Conservation (phyloP, 1,284 basidiomycete genomes). For the Ceratobasidium sp. region DNA sequence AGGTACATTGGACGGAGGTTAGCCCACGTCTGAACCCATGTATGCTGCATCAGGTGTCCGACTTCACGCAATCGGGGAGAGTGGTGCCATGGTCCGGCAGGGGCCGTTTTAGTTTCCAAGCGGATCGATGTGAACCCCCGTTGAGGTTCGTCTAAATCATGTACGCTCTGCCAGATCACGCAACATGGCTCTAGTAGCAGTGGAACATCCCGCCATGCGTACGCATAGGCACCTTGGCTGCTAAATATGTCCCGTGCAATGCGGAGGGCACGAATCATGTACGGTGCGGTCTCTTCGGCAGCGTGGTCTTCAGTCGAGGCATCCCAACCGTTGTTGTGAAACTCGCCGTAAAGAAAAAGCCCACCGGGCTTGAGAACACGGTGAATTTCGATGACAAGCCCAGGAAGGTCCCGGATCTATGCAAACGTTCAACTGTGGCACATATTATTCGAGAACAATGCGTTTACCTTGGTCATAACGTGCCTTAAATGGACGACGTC, state of each 20-base stretch:
- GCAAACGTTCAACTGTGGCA: background rate
- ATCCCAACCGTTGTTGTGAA: slow-evolving; percentile 21
- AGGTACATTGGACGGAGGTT: slow-evolving; percentile 21
- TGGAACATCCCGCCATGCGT: slow-evolving; percentile 31
- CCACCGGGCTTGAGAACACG: slow-evolving; percentile 35
- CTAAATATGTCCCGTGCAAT: slow-evolving; percentile 11
- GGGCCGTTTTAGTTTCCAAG: slow-evolving; percentile 6
- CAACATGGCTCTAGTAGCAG: background rate
- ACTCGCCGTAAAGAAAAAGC: slow-evolving; percentile 29
- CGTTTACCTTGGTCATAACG: background rate
- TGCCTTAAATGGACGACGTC: slow-evolving; percentile 31
- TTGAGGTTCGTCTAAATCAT: slow-evolving; percentile 9
- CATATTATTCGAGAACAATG: background rate
- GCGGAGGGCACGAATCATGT: slow-evolving; percentile 21
- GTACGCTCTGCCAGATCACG: slow-evolving; percentile 3
- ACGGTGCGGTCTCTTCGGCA: slow-evolving; percentile 8
- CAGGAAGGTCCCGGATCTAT: slow-evolving; percentile 37
- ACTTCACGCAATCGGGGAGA: slow-evolving; percentile 12
- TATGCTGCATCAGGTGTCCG: slow-evolving; percentile 4
- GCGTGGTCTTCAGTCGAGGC: slow-evolving; percentile 25
- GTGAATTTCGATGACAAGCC: slow-evolving; percentile 26
- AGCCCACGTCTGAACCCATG: slow-evolving; percentile 8
- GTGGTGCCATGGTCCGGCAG: slow-evolving; percentile 23
- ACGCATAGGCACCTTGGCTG: slow-evolving; percentile 21
- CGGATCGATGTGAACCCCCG: slow-evolving; percentile 14